Base-by-base conservation (phyloP, 2,329 filamentous ascomycete species). In the Bertia moriformis region DNA sequence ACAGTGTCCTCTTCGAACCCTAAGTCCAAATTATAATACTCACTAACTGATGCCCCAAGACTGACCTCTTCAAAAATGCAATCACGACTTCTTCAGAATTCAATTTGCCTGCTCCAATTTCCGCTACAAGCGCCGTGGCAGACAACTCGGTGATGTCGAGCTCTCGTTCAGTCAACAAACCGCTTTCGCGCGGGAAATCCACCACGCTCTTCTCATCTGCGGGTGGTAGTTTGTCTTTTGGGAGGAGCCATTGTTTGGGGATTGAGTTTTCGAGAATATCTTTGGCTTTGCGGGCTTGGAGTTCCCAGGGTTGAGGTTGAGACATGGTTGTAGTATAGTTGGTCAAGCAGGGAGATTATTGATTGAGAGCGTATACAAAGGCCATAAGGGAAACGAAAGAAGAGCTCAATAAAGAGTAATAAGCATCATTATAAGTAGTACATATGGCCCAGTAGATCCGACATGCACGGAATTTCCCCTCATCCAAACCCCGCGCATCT, bases 51-150 rank as follows among this genome's bases (percentile, higher is more conserved):
- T 69, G 63, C 0, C 62, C 62, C 15, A 69, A 57, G 1, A 64
- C 61, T 3, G 65, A 62, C 14, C 65, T 56, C 44, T 69, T 70
- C 40, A 64, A 64, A 42, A 69, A 69, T 1, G 65, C 66, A 2
- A 51, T 52, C 1, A 56, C 51, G 3, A 65, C 56, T 3, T 60
- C 59, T 22, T 44, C 37, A 7, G 44, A 46, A 7, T 17, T 46
- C 10, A 35, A 4, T 54, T 38, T 14, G 59, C 51, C 50, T 58
- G 59, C 48, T 54, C 51, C 39, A 30, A 59, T 49, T 22, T 49
- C 46, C 36, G 44, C 40, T 1, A 55, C 43, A 17, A 62, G 48
- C 14, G 49, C 49, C 3, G 49, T 42, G 4, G 51, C 54, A 39
- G 55, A 54, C 18, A 53, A 51, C 14, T 56, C 49, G 0, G 62